Evolutionary conservation across 176 grass and related monocot genomes (phyloP).

Genomic region (Saccharum spontaneum): DNA sequence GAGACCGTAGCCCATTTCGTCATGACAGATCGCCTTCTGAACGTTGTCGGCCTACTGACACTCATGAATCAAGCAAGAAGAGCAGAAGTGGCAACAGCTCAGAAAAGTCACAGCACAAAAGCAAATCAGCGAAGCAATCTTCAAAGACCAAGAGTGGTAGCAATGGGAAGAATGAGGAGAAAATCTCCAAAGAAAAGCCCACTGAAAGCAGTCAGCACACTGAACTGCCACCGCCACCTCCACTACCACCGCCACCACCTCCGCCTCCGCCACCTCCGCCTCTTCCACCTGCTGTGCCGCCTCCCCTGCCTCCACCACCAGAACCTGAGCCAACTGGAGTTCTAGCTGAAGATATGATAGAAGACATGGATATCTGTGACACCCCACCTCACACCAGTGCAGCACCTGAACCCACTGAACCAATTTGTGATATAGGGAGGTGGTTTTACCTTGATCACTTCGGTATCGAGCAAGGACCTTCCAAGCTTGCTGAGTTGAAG

Average conservation of each 20-base stretch:
- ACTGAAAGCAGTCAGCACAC: constrained; percentile 44
- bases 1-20: constrained; percentile 56
- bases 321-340: constrained; percentile 42
- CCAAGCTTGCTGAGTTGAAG: constrained; percentile 73
- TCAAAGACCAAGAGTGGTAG: constrained; percentile 67
- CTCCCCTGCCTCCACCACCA: constrained; percentile 57
- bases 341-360: constrained; percentile 78
- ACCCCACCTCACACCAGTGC: constrained; percentile 77
- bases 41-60: constrained; percentile 43
- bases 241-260: constrained; percentile 54
- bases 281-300: constrained; percentile 55
- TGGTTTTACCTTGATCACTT: constrained; percentile 95
- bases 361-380: constrained; percentile 99
- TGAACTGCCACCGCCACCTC: constrained; percentile 61
- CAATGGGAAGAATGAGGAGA: constrained; percentile 64
- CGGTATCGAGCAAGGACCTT: constrained; percentile 85
- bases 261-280: constrained; percentile 62
- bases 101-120: constrained; percentile 61
- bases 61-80: constrained; percentile 58
- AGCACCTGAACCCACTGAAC: constrained; percentile 45
- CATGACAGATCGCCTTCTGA: constrained; percentile 60
- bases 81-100: constrained; percentile 49
- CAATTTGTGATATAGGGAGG: constrained; percentile 48
- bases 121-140: constrained; percentile 61
- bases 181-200: constrained; percentile 63